These are phyloP conservation scores for Lichtheimia corymbifera DNA, from an alignment of 371 early-diverging fungal species.

Conservation along the genomic window DNA sequence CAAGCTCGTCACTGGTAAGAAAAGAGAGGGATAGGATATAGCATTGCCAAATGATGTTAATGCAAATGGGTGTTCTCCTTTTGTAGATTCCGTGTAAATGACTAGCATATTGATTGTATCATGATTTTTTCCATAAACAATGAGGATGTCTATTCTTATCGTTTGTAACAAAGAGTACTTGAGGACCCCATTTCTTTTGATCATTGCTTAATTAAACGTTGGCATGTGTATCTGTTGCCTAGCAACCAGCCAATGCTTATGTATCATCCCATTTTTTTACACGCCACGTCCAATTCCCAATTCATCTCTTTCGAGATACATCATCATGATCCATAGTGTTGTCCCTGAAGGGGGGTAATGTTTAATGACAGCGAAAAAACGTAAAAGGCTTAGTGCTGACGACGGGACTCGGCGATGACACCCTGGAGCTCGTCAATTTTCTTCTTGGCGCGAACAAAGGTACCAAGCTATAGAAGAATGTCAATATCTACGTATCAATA, in stretches of 20 bases:
- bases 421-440: conserved; percentile 97
- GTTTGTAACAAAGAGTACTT: too few relatives aligned
- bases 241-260: too few relatives aligned
- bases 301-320: too few relatives aligned
- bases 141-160: neutral
- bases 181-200: too few relatives aligned
- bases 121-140: conserved; percentile 4
- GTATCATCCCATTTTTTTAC: too few relatives aligned
- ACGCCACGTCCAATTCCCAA: too few relatives aligned
- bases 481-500: conserved; percentile 2
- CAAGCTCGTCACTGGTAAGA: conserved; percentile 75
- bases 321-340: too few relatives aligned
- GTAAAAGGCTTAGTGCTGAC: conserved; percentile 34
- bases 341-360: too few relatives aligned
- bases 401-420: conserved; percentile 96
- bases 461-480: conserved; percentile 76
- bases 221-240: too few relatives aligned
- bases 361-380: too few relatives aligned
- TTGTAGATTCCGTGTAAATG: conserved; percentile 5
- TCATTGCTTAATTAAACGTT: too few relatives aligned
- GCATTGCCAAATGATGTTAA: neutral
- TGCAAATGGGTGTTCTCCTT: neutral
- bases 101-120: neutral
- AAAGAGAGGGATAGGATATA: conserved; percentile 11
- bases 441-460: conserved; percentile 95